Base-by-base conservation (phyloP, 495 filamentous ascomycete genomes). In the Neurospora sp. region DNA sequence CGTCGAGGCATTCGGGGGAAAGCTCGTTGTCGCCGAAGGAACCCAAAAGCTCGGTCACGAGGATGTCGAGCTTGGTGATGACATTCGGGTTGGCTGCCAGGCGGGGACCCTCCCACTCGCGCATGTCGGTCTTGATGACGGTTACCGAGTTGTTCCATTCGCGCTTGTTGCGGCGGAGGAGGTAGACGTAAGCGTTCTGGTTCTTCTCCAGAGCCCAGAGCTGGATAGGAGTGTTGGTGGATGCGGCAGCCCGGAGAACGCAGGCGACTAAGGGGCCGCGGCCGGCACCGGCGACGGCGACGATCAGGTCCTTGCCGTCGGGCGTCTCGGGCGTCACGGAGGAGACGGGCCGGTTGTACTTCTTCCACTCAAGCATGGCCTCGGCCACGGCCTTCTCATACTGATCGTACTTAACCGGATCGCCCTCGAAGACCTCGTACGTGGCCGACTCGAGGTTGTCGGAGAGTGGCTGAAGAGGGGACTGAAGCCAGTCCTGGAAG, bases 351-450 rank as follows among this genome's bases (percentile, higher is more conserved):
- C 93, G 94, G 71, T 86, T 85, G 74, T 90, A 87, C 54, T 86
- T 85, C 13, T 80, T 83, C 92, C 94, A 96, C 74, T 97, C 95
- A n/a, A 80, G 83, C 73, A 99, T 87, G 0, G 96, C 95, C 73
- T 91, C 87, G 2, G 87, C 85, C 70, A 98, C 93, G 43, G 96
- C 96, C 21, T 86, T 83, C 79, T 97, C 93, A 80, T 99, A 99
- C 85, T 94, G 94, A 70, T 94, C 91, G 80, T 99, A 99, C 81
- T 99, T 99, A 80, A 98, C 90, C 0, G 96, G 96, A 73, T 98
- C 96, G 75, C 96, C 96, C 81, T 99, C 96, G 78, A 99, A 99
- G 10, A 98, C 94, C 80, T 99, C 96, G 80, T 99, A 99, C 2
- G 96, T 99, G 71, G 96, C 92, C 69, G 92, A 96, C 79, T 99